Base-by-base conservation (phyloP, 2,329 filamentous ascomycete species). In the Myriosclerotinia curreyana region DNA sequence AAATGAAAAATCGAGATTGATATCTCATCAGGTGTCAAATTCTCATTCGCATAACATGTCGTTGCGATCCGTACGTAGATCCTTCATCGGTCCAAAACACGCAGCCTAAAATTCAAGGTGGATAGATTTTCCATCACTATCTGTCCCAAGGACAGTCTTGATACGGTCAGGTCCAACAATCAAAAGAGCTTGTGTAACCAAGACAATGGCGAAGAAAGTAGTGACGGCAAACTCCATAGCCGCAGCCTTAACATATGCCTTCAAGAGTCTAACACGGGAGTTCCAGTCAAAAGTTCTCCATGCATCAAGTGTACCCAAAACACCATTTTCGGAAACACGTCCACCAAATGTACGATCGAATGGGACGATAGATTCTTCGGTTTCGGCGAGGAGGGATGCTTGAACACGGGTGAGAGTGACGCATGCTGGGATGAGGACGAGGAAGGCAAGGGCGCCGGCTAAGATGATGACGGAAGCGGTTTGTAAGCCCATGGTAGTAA, bases 311-410 rank as follows among this genome's bases (percentile, higher is more conserved):
- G 94, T 83, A 49, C 88, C 84, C 67, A 91, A 82, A 69, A 85
- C 86, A 69, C 91, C 90, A 68, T 82, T 84, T 62, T 89, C 91
- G 68, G 88, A 85, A 36, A 94, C 85, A 74, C 87, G 89, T 70
- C 91, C 91, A 68, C 83, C 85, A 73, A 96, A 96, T 38, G 88
- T 88, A 69, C 92, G 90, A 80, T 98, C 94, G 72, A 98, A 96
- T 40, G 91, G 88, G 44, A 98, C 87, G 68, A 97, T 90, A 34
- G 91, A 86, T 77, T 96, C 89, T 69, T 92, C 84, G 22, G 91
- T 87, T 65, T 91, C 88, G 0, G 92, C 85, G 3, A 98, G 85
- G 70, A 96, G 86, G 56, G 91, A 94, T 8, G 93, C 92, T 75
- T 96, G 92, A 44, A 96, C 87, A 67, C 94, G 91, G 69, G 89